phyloP scores from a whole-genome alignment of 192 early-diverging fungal species.

The Linnemannia hyalina region DNA sequence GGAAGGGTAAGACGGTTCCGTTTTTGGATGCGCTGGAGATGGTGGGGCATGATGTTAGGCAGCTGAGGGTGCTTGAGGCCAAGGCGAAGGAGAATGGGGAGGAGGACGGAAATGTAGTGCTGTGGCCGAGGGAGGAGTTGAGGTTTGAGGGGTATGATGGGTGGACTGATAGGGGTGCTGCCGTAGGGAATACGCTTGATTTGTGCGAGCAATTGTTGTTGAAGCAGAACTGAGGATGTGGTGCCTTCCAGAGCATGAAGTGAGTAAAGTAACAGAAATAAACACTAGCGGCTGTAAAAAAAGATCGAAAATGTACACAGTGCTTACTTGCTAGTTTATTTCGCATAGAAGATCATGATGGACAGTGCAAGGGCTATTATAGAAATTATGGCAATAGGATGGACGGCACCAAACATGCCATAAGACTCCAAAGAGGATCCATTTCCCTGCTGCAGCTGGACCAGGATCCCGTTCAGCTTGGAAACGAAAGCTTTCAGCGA shows the following conservation, averaged over 20 bases:
- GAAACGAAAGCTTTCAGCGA: constrained; percentile 74
- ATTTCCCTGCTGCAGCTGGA: constrained; percentile 34
- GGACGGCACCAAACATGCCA: constrained; percentile 4
- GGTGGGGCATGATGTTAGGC: constrained; percentile 15
- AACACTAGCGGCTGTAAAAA: neutral
- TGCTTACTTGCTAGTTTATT: neutral
- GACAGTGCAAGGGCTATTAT: constrained; percentile 12
- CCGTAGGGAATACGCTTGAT: constrained; percentile 19
- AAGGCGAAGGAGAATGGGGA: neutral
- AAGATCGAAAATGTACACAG: neutral
- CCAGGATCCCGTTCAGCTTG: constrained; percentile 76
- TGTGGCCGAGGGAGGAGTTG: constrained; percentile 27
- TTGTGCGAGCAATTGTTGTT: constrained; percentile 28
- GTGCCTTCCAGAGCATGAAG: neutral
- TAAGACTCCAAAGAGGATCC: constrained; percentile 13
- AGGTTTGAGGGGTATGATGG: constrained; percentile 20
- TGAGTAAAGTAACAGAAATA: constrained; percentile 15
- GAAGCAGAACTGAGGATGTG: neutral
- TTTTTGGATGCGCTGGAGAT: constrained; percentile 30
- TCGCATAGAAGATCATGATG: constrained; percentile 13
- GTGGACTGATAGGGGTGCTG: constrained; percentile 16
- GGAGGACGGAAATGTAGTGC: constrained; percentile 24
- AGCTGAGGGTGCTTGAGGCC: constrained; percentile 11
- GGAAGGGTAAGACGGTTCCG: constrained; percentile 29
- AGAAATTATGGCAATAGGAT: constrained; percentile 8